Conservation (phyloP, 345 rosid genomes). For the Eucalyptus polybractea region DNA sequence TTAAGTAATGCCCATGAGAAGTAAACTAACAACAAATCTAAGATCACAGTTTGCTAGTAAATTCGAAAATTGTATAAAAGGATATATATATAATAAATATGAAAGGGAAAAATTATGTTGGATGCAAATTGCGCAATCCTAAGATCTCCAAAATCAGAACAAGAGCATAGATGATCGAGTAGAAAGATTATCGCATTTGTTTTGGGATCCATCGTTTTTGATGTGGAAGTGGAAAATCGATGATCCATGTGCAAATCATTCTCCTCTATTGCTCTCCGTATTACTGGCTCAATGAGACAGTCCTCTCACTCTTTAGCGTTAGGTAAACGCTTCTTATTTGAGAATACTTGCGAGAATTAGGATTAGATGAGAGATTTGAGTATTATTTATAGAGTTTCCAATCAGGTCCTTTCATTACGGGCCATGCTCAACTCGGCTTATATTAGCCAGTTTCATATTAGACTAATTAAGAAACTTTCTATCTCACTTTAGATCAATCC, state of each 20-base stretch:
- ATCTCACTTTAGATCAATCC: no score
- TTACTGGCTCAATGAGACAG: fast-evolving
- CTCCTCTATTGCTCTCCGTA: no score
- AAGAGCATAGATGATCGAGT: no score
- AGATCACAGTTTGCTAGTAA: not conserved
- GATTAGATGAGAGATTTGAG: fast-evolving
- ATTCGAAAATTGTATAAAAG: not conserved
- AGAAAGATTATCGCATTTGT: no score
- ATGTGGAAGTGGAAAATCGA: no score
- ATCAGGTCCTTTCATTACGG: fast-evolving
- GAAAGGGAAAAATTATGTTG: not conserved
- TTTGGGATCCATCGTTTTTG: fast-evolving
- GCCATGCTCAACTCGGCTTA: fast-evolving
- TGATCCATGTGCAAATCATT: no score
- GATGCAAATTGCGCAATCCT: fast-evolving
- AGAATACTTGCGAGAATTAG: no score
- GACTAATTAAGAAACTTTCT: fast-evolving
- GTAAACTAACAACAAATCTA: not conserved
- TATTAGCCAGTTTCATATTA: no score
- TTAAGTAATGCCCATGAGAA: not conserved
- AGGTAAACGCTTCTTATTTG: no score
- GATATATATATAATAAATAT: no score
- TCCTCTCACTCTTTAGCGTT: fast-evolving
- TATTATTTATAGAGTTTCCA: no score
- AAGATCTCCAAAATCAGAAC: no score